phyloP scores from a whole-genome alignment of 2,329 filamentous ascomycete genomes.

The Colletotrichum godetiae region DNA sequence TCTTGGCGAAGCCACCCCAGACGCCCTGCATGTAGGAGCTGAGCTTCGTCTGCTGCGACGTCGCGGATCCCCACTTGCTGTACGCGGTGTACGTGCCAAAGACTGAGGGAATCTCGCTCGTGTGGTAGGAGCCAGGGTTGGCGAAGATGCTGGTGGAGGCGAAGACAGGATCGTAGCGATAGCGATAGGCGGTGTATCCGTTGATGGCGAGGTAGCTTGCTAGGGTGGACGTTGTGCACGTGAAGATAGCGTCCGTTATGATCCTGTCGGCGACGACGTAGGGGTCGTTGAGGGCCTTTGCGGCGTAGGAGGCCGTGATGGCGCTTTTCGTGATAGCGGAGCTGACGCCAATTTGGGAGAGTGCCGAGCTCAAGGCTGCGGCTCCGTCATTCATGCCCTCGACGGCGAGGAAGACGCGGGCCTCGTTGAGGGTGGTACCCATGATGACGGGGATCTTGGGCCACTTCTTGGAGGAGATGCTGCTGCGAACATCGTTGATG shows the following conservation, averaged over 20 bases:
- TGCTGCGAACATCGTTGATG: slow-evolving; percentile 12
- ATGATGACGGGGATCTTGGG: slow-evolving; percentile 30
- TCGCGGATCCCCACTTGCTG: slow-evolving; percentile 6
- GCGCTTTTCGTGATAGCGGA: slow-evolving; percentile 8
- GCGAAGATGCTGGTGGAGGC: slow-evolving; percentile 23
- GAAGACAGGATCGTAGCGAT: slow-evolving; percentile 27
- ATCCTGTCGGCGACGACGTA: slow-evolving; percentile 14
- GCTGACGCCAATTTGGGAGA: neutral
- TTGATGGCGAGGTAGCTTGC: slow-evolving; percentile 9
- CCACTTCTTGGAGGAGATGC: slow-evolving; percentile 22
- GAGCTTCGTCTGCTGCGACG: slow-evolving; percentile 13
- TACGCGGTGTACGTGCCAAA: slow-evolving; percentile 29
- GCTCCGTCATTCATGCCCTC: neutral
- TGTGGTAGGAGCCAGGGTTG: slow-evolving; percentile 33
- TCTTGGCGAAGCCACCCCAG: slow-evolving; percentile 26
- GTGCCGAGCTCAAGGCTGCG: neutral
- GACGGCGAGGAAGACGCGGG: slow-evolving; percentile 15
- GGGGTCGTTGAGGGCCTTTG: neutral
- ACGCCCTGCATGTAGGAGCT: slow-evolving; percentile 28
- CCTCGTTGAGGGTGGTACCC: slow-evolving; percentile 25
- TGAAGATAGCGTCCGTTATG: slow-evolving; percentile 27
- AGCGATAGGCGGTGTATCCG: slow-evolving; percentile 24
- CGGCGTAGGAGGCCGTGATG: neutral
- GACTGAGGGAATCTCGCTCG: slow-evolving; percentile 29
- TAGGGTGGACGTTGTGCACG: slow-evolving; percentile 21